Evolutionary conservation across 768 basidiomycete species (phyloP), one percentile per base, ranked within the genome.

Genomic region (Rhizopogon vulgaris): DNA sequence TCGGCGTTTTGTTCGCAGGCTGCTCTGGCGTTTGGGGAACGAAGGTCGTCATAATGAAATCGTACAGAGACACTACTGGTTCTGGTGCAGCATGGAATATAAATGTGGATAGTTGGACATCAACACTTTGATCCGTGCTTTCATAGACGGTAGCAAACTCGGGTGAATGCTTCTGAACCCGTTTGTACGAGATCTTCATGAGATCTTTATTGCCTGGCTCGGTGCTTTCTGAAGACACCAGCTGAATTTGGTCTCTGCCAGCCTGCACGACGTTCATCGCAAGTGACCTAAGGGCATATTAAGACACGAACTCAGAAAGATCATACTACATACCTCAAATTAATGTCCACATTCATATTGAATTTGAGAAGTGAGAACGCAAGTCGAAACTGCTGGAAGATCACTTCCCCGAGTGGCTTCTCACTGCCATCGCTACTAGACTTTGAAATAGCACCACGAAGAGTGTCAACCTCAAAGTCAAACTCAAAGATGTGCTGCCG

Each of bases 1-100:
- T 51, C 17, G 38, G 41, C 11, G 58, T 49, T 4, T 54, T 41
- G 37, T 54, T 50, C 11, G 57, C 49, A 37, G 42, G 63, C 14
- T 54, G 28, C 15, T 46, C 25, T 15, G 55, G 48, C 18, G 17
- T 42, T 27, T 74, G 58, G 8, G 87, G 82, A 9, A 92, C 89
- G 68, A 99, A 99, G 0, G 96, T 97, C 3, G 89, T 87, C 87
- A 99, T 94, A 68, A 99, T 82, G 71, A 95, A 97, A 70, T 98
- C 94, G 69, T 97, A 98, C 18, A 97, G 69, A 2, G 87, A 78
- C 36, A 99, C 72, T 39, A 97, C 85, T 11, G 95, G 94, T 62
- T 93, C 91, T 0, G 96, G 94, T 7, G 88, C 87, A 3, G 87
- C 84, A 51, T 83, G 82, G 68, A 98, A 85, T 48, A 94, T 79